Percentiles rank a stretch among this genome's conserved stretches.
These are phyloP conservation scores for Paxillus ammoniavirescens DNA, from an alignment of 768 basidiomycete species.

Conservation along the genomic window DNA sequence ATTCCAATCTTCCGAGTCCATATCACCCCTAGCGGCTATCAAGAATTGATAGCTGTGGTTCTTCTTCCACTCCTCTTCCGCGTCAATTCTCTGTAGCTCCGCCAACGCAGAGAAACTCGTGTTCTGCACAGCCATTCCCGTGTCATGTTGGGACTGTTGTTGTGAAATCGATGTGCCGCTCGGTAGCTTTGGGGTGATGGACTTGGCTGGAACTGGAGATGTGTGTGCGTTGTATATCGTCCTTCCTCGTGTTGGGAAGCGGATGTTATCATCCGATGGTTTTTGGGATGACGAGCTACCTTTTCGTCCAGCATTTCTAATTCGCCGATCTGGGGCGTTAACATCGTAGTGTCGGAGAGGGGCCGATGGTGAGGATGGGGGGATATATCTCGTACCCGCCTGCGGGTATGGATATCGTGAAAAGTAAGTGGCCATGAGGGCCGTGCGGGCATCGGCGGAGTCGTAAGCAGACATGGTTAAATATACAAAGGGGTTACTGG, in stretches of 20 bases:
- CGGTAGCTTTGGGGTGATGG: not conserved
- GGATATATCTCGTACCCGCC: constrained; percentile 10
- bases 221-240: constrained; percentile 29
- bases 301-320: not conserved
- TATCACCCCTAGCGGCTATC: constrained; percentile 4
- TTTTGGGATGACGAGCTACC: not conserved
- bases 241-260: constrained; percentile 20
- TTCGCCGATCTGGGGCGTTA: constrained; percentile 2
- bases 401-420: constrained; percentile 21
- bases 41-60: constrained; percentile 2
- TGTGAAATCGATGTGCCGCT: not conserved
- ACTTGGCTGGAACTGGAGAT: not conserved
- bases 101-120: not conserved
- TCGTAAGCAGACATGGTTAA: constrained; percentile 19
- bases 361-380: not conserved
- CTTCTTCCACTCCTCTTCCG: constrained; percentile 16
- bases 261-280: not conserved
- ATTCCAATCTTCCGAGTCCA: not conserved
- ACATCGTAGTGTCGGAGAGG: constrained; percentile 1
- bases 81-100: constrained; percentile 20
- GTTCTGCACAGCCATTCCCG: not conserved
- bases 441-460: constrained; percentile 35
- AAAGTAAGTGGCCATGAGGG: constrained; percentile 29
- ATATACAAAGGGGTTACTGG: constrained; percentile 1
- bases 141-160: not conserved